These are phyloP conservation scores for Hymenoscyphus albidus DNA, from an alignment of 2,329 filamentous ascomycete genomes.

Conservation along the genomic window DNA sequence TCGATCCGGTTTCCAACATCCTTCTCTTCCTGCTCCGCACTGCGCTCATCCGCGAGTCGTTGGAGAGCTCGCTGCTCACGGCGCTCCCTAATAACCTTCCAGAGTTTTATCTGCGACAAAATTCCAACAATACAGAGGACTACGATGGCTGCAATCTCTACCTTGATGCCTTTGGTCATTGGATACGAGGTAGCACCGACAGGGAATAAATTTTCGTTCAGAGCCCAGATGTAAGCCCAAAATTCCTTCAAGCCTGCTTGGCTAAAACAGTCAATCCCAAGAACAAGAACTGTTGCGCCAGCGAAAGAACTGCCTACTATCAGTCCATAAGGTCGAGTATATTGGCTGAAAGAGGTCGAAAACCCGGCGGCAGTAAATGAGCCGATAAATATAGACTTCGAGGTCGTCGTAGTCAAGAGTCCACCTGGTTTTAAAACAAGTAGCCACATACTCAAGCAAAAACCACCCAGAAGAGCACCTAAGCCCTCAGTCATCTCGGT, in stretches of 20 bases:
- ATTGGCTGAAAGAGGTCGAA: constrained; percentile 72
- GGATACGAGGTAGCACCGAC: constrained; percentile 74
- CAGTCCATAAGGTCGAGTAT: constrained; percentile 73
- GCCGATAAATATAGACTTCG: constrained; percentile 72
- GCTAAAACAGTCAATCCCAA: constrained; percentile 90
- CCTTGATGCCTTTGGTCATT: constrained; percentile 77
- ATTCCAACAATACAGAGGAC: constrained; percentile 72
- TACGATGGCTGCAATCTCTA: constrained; percentile 75
- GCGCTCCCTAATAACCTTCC: constrained; percentile 70
- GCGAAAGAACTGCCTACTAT: constrained; percentile 75
- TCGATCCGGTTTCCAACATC: constrained; percentile 66
- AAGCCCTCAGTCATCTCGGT: constrained; percentile 75
- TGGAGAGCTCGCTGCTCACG: constrained; percentile 51
- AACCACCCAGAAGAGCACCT: constrained; percentile 50
- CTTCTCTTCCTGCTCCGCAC: constrained; percentile 62
- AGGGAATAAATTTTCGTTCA: constrained; percentile 80
- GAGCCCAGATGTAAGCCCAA: constrained; percentile 85
- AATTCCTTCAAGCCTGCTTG: constrained; percentile 92
- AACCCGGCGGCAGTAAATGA: constrained; percentile 66
- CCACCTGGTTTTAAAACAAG: constrained; percentile 74
- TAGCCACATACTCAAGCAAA: constrained; percentile 62
- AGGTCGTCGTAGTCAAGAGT: constrained; percentile 57
- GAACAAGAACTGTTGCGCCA: constrained; percentile 71
- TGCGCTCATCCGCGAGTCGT: constrained; percentile 47
- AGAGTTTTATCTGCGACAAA: constrained; percentile 80